Conservation (phyloP, 345 rosid species). For the Murraya koenigii region DNA sequence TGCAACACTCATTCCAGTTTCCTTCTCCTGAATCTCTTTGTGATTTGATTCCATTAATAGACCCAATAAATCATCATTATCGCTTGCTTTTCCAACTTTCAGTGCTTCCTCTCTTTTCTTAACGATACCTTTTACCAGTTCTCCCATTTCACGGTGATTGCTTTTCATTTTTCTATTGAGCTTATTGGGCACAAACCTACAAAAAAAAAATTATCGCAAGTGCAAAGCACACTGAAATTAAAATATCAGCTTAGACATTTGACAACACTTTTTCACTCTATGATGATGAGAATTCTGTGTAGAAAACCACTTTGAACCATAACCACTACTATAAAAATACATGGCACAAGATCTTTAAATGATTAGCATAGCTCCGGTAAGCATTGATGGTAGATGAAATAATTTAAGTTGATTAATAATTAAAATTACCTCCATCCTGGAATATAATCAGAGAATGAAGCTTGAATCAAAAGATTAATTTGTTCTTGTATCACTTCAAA, state of each 20-base stretch:
- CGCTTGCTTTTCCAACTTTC: conserved; percentile 26
- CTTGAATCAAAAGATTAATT: background rate
- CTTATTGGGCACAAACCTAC: conserved; percentile 46
- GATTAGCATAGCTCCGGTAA: no score
- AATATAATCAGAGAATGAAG: conserved; percentile 5
- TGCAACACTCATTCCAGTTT: conserved; percentile 31
- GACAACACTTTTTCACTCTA: no score
- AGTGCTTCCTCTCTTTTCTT: conserved; percentile 38
- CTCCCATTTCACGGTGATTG: conserved; percentile 28
- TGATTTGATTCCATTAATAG: conserved; percentile 37
- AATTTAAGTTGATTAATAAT: background rate
- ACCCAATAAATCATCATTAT: conserved; percentile 37
- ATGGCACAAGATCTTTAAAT: no score
- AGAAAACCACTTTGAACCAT: no score
- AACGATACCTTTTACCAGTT: conserved; percentile 29
- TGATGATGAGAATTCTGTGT: no score
- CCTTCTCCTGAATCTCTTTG: conserved; percentile 28
- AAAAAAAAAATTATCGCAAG: background rate
- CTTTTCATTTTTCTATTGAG: conserved; percentile 38
- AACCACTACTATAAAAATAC: no score
- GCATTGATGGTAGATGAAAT: background rate
- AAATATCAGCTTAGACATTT: background rate
- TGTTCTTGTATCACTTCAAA: conserved; percentile 36
- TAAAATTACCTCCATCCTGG: conserved; percentile 47
- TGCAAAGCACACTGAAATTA: background rate